These are phyloP conservation scores for Citrus unshiu DNA, from an alignment of 345 rosid species.

Conservation along the genomic window DNA sequence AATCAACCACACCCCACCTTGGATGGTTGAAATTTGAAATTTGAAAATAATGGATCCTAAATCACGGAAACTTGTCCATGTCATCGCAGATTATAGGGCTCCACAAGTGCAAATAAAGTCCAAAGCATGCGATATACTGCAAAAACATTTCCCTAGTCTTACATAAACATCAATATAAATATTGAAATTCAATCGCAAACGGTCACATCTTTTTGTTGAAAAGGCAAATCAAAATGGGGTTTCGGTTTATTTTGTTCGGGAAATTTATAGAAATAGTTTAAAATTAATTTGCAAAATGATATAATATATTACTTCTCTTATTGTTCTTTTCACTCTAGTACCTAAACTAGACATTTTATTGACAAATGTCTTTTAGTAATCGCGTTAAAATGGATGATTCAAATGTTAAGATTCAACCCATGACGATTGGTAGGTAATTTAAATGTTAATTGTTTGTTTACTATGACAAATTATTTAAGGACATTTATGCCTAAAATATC, in stretches of 20 bases:
- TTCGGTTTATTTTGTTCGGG: too few relatives aligned
- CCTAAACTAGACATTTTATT: too few relatives aligned
- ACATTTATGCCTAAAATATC: too few relatives aligned
- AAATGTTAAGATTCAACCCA: background rate
- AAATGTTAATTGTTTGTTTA: too few relatives aligned
- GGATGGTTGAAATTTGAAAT: background rate
- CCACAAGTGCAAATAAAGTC: background rate
- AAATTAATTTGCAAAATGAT: too few relatives aligned
- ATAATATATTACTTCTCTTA: too few relatives aligned
- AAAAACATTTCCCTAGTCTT: slow-evolving; percentile 18
- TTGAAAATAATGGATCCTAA: slow-evolving; percentile 25
- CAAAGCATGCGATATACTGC: background rate
- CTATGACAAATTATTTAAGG: background rate
- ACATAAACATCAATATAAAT: background rate
- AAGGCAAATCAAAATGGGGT: background rate
- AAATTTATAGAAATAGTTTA: too few relatives aligned
- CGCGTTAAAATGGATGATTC: too few relatives aligned
- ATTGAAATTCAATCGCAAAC: background rate
- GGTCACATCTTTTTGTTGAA: background rate
- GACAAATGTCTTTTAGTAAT: too few relatives aligned
- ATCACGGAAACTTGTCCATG: slow-evolving; percentile 30
- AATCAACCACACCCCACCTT: slow-evolving; percentile 12
- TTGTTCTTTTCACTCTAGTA: background rate
- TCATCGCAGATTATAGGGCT: slow-evolving; percentile 13
- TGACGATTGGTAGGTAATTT: background rate